phyloP scores from a whole-genome alignment of 2,329 filamentous ascomycete genomes.

The Alternaria triticimaculans region DNA sequence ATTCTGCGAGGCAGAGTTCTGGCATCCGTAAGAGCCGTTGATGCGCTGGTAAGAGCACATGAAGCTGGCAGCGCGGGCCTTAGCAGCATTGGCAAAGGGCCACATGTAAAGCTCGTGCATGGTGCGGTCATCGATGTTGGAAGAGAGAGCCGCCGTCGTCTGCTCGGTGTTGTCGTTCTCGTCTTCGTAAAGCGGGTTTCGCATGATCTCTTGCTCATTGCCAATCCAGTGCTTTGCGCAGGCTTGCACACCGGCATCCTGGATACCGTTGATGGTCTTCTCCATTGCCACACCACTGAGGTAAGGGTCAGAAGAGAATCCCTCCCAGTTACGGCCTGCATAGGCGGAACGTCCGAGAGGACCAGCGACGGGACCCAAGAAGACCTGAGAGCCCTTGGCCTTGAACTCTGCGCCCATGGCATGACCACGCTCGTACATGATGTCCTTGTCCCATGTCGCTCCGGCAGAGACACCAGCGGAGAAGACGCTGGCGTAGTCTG shows the following conservation, averaged over 20 bases:
- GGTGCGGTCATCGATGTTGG: slow-evolving; percentile 70
- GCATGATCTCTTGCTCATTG: slow-evolving; percentile 66
- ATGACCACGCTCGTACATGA: slow-evolving; percentile 47
- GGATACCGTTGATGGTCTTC: slow-evolving; percentile 49
- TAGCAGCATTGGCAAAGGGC: slow-evolving; percentile 69
- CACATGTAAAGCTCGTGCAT: slow-evolving; percentile 71
- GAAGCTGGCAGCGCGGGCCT: slow-evolving; percentile 63
- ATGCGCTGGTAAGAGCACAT: slow-evolving; percentile 63
- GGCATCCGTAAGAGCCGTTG: slow-evolving; percentile 46
- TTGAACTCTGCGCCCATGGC: slow-evolving; percentile 48
- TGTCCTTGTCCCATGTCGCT: slow-evolving; percentile 48
- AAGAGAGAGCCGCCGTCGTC: slow-evolving; percentile 60
- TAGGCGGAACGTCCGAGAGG: slow-evolving; percentile 53
- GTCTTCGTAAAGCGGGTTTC: slow-evolving; percentile 57
- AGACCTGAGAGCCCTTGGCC: slow-evolving; percentile 50
- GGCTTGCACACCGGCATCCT: slow-evolving; percentile 52
- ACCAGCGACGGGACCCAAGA: slow-evolving; percentile 58
- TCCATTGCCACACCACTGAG: slow-evolving; percentile 52
- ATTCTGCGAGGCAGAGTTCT: slow-evolving; percentile 54
- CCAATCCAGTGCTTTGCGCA: slow-evolving; percentile 63
- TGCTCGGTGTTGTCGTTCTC: slow-evolving; percentile 58
- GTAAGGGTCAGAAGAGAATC: slow-evolving; percentile 53
- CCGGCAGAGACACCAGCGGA: slow-evolving; percentile 49
- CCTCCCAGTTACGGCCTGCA: slow-evolving; percentile 56
- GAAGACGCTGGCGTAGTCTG: slow-evolving; percentile 49